Evolutionary conservation across 176 grass and related monocot genomes (phyloP), one percentile per base, ranked within the genome.

Genomic region (Aegilops sharonensis): DNA sequence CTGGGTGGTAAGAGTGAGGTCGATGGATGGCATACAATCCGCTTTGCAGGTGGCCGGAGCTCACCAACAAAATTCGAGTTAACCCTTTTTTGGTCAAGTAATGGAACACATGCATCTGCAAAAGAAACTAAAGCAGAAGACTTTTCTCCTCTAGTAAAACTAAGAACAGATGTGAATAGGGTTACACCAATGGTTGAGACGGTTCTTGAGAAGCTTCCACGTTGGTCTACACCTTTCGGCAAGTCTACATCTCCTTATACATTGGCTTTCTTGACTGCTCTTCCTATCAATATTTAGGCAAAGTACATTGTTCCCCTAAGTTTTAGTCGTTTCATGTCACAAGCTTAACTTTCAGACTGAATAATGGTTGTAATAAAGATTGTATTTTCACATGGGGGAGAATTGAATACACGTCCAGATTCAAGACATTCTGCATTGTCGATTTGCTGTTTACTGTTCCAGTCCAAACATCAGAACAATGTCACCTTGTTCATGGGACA

Each of bases 21-120:
- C 5, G 90, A 96, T 78, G 90, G 92, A 64, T 98, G 92, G 97
- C 97, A 98, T 30, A 87, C 79, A 27, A 92, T 96, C 78, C 97
- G 95, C 81, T 99, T 95, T 91, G 87, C 94, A 27, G 97, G 94
- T 14, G 97, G 94, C 40, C 94, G 92, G 62, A 86, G 88, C 64
- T 89, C 97, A 6, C 97, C 94, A 48, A 96, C 87, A 85, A 98
- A 94, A 78, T 96, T 96, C 77, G 80, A 75, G 71, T 45, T 98
- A 75, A 88, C 88, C 31, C 85, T 98, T 23, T 75, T 91, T 72
- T 99, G 92, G 94, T 88, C 84, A 24, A 86, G 72, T 17, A 92
- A 89, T 43, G 11, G 21, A 18, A 74, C 60, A 1, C 24, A 65
- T 78, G 8, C 67, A 79, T 87, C 59, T 17, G 3, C 43, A 34